Conservation (phyloP, 2,329 filamentous ascomycete species). For the Xylaria sp. region DNA sequence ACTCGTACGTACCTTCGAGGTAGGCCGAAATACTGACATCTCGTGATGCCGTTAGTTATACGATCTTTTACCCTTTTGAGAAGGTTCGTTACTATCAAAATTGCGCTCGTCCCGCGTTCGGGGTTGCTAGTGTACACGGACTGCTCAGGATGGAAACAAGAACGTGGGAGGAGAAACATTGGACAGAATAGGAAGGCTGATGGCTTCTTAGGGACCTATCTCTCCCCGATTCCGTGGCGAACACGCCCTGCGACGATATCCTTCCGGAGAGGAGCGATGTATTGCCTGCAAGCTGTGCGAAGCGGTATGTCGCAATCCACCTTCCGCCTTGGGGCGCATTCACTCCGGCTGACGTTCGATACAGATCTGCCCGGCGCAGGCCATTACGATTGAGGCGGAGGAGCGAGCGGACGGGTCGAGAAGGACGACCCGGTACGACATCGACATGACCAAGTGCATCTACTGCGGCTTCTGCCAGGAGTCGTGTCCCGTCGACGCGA, state of each 20-base stretch:
- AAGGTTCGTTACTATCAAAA: slow-evolving; percentile 58
- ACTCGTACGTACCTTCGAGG: background rate
- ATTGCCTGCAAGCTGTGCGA: slow-evolving; percentile 99
- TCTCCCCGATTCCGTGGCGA: slow-evolving; percentile 97
- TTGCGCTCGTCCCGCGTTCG: background rate
- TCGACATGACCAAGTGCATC: slow-evolving; percentile 99
- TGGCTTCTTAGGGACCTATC: slow-evolving; percentile 73
- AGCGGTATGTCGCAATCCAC: slow-evolving; percentile 57
- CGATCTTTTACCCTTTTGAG: slow-evolving; percentile 98
- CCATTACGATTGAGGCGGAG: slow-evolving; percentile 98
- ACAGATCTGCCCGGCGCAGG: slow-evolving; percentile 90
- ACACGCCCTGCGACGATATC: slow-evolving; percentile 94
- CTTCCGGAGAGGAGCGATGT: slow-evolving; percentile 96
- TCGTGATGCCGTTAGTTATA: slow-evolving; percentile 67
- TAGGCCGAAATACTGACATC: slow-evolving; percentile 10
- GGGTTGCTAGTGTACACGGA: slow-evolving; percentile 4
- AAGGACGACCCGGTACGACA: slow-evolving; percentile 96
- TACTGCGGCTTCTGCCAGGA: slow-evolving; percentile 99
- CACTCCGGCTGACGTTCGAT: slow-evolving; percentile 10
- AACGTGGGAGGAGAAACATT: slow-evolving; percentile 16
- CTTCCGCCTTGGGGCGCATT: background rate
- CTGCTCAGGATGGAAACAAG: background rate
- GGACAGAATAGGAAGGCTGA: slow-evolving; percentile 21
- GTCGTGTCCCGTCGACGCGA: slow-evolving; percentile 97
- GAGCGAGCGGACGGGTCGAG: slow-evolving; percentile 95